Evolutionary conservation across 768 basidiomycete species (phyloP), one percentile per base, ranked within the genome.

Genomic region (Lentinula boryana): DNA sequence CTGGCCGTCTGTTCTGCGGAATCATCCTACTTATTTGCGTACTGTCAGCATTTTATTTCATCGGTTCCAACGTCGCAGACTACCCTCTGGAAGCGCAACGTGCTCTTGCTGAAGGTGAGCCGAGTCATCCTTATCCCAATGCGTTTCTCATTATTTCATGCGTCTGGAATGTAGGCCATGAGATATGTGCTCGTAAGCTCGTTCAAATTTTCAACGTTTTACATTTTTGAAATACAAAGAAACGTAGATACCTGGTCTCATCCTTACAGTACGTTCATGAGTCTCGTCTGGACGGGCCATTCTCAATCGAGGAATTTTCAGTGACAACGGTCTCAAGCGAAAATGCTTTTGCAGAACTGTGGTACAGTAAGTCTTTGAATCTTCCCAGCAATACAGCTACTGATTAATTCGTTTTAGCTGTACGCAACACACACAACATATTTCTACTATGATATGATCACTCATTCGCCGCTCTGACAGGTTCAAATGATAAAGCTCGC

Each of bases 321-420:
- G 84, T 80, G 82, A 87, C 87, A 0, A 67, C 82, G 1, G 74
- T 87, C 44, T 72, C 78, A 9, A 91, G 85, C 68, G 74, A 83
- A 64, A 74, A 87, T 61, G 87, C 84, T 5, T 89, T 91, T 60
- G 89, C 89, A 4, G 90, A 93, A 69, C 76, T 93, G 15, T 91
- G 86, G 62, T 93, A 90, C 72, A 84, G 84, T 82, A 64, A 43
- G 83, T 70, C 46, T 48, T 10, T 10, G 9, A n/a, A 35, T 13
- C 23, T 1, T 16, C 32, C 6, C 4, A 36, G 0, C 6, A 48
- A 18, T 18, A 51, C 1, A 44, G 27, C 21, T 44, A 9, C 10
- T 56, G 1, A 40, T 2, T 1, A 13, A 21, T 27, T 7, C 84
- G 82, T 64, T 40, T 81, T 69, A 10, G 16, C 33, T 41, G 10